phyloP scores from a whole-genome alignment of 2,329 filamentous ascomycete species.

The Fusarium pseudonygamai region DNA sequence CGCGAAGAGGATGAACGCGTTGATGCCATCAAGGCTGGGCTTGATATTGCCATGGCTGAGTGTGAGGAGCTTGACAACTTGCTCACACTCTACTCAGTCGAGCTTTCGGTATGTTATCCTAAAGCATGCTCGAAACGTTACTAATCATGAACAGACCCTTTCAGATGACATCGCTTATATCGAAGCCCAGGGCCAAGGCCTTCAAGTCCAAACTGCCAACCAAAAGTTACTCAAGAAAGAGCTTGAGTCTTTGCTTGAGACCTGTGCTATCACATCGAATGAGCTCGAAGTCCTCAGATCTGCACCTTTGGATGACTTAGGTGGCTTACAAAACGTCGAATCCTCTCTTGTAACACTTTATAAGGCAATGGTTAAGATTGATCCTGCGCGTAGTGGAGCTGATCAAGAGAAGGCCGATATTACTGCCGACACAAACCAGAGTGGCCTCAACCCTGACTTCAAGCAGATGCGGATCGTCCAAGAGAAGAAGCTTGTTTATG shows the following conservation, averaged over 20 bases:
- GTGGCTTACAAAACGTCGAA: constrained; percentile 82
- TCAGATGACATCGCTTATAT: constrained; percentile 97
- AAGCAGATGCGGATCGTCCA: constrained; percentile 93
- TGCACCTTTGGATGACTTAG: constrained; percentile 75
- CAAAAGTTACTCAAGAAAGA: constrained; percentile 94
- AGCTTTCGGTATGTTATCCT: constrained; percentile 76
- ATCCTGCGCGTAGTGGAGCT: constrained; percentile 74
- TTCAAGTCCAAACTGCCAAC: constrained; percentile 97
- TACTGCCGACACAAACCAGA: constrained; percentile 54
- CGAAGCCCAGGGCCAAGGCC: constrained; percentile 93
- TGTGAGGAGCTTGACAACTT: constrained; percentile 97
- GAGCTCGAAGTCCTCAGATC: constrained; percentile 75
- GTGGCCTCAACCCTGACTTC: constrained; percentile 74
- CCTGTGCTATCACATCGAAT: constrained; percentile 86
- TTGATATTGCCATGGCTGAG: constrained; percentile 91
- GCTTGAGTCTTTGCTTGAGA: constrained; percentile 87
- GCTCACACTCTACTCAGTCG: constrained; percentile 92
- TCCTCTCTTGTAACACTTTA: constrained; percentile 81
- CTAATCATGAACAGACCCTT: constrained; percentile 70
- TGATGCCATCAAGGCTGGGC: constrained; percentile 82
- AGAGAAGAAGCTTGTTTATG: constrained; percentile 92
- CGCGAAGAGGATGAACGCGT: constrained; percentile 91
- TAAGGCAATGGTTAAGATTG: constrained; percentile 92
- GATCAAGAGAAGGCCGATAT: constrained; percentile 60
- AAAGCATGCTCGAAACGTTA: not conserved